Conservation (phyloP, 192 early-diverging fungal species). For the Rhizoclosmatium globosum region DNA sequence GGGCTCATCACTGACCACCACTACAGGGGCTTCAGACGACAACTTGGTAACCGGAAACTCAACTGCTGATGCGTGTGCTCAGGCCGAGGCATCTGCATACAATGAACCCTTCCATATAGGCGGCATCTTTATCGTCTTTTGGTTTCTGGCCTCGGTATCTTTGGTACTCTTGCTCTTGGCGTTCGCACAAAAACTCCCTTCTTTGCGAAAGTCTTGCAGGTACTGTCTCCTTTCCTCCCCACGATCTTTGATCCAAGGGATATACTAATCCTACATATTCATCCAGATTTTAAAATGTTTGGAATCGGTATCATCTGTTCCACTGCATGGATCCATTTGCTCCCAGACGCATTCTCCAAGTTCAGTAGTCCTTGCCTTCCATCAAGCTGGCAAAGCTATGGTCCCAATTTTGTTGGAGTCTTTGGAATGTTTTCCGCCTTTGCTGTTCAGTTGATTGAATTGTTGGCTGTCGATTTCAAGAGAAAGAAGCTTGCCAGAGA, state of each 20-base stretch:
- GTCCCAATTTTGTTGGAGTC: constrained; percentile 38
- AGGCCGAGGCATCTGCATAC: neutral
- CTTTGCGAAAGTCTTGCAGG: constrained; percentile 4
- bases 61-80: constrained; percentile 20
- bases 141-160: constrained; percentile 26
- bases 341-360: constrained; percentile 40
- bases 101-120: constrained; percentile 26
- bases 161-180: constrained; percentile 23
- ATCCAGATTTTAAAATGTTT: constrained; percentile 57
- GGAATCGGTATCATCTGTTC: constrained; percentile 57
- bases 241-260: neutral
- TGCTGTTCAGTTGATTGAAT: constrained; percentile 46
- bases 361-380: constrained; percentile 35
- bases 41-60: too few species aligned
- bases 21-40: too few species aligned
- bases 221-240: neutral
- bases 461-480: constrained; percentile 26
- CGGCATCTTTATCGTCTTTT: constrained; percentile 31
- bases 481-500: neutral
- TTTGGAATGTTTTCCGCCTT: constrained; percentile 50
- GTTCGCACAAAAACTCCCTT: constrained; percentile 1
- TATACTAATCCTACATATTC: neutral
- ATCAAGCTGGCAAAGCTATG: constrained; percentile 22
- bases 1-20: too few species aligned
- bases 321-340: constrained; percentile 58